Percentiles rank a stretch among this genome's conserved stretches.
phyloP scores from a whole-genome alignment of 768 basidiomycete species.

The Auriscalpium orientale region DNA sequence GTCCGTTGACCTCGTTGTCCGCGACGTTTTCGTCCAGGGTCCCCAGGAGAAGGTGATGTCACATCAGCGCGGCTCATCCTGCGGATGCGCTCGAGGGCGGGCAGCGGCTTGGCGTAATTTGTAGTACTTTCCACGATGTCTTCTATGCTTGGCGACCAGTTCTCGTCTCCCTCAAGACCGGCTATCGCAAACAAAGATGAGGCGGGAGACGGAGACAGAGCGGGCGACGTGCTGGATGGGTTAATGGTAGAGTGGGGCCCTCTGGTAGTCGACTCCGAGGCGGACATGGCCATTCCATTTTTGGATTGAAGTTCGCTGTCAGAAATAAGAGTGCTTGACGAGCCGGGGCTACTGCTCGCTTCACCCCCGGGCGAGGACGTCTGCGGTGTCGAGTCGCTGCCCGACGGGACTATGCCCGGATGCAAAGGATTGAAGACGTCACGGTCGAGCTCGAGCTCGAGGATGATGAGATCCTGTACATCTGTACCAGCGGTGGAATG shows the following conservation, averaged over 20 bases:
- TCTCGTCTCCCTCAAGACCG: slow-evolving; percentile 19
- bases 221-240: background rate
- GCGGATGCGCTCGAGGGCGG: slow-evolving; percentile 62
- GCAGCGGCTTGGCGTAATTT: slow-evolving; percentile 55
- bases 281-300: background rate
- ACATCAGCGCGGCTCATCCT: slow-evolving; percentile 29
- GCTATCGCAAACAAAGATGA: background rate
- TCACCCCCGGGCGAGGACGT: slow-evolving; percentile 18
- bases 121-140: slow-evolving; percentile 70
- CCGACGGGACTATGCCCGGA: slow-evolving; percentile 26
- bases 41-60: background rate
- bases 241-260: background rate
- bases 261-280: background rate
- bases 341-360: background rate
- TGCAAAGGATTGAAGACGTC: slow-evolving; percentile 68
- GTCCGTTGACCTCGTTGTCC: slow-evolving; percentile 18
- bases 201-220: too few relatives aligned
- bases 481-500: background rate
- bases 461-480: slow-evolving; percentile 42
- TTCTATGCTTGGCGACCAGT: slow-evolving; percentile 43
- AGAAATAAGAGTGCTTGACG: slow-evolving; percentile 6
- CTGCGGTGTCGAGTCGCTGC: slow-evolving; percentile 12
- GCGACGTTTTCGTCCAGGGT: slow-evolving; percentile 1
- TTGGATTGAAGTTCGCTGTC: background rate
- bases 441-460: slow-evolving; percentile 76